phyloP scores from a whole-genome alignment of 306 rosid genomes.

The Ceratonia siliqua region DNA sequence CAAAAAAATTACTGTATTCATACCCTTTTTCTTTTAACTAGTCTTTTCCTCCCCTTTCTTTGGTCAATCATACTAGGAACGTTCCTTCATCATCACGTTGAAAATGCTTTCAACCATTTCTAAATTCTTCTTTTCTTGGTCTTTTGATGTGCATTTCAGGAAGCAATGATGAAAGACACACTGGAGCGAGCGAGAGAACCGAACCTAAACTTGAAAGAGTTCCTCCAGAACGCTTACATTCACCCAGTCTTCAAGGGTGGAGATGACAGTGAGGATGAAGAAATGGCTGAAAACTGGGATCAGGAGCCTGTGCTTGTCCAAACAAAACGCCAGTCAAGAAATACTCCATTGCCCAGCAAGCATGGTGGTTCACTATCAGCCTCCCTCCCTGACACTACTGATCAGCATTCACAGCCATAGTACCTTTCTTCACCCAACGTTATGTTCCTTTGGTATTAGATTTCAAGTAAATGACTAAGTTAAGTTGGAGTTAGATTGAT shows the following conservation, averaged over 20 bases:
- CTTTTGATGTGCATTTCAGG: constrained; percentile 50
- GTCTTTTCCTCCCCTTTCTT: no score
- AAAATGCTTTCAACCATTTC: not conserved
- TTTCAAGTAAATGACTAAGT: not conserved
- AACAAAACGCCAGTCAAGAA: constrained; percentile 72
- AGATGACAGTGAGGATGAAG: constrained; percentile 62
- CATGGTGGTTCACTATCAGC: constrained; percentile 53
- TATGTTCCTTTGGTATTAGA: not conserved
- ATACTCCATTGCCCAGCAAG: constrained; percentile 75
- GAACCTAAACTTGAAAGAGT: constrained; percentile 72
- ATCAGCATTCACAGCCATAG: not conserved
- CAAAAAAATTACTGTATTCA: no score
- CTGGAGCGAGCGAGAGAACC: constrained; percentile 87
- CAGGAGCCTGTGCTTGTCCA: constrained; percentile 63
- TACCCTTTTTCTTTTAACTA: no score
- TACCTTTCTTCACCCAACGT: no score
- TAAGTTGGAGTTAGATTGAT: not conserved
- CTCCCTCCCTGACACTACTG: constrained; percentile 26
- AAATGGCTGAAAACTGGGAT: constrained; percentile 35
- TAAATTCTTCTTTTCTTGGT: no score
- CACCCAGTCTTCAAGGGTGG: constrained; percentile 79
- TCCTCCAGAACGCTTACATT: constrained; percentile 75
- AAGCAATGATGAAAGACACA: constrained; percentile 95
- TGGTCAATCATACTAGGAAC: no score
- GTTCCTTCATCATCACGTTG: not conserved